Conservation (phyloP, 192 early-diverging fungal genomes). For the Backusella psychrophila region DNA sequence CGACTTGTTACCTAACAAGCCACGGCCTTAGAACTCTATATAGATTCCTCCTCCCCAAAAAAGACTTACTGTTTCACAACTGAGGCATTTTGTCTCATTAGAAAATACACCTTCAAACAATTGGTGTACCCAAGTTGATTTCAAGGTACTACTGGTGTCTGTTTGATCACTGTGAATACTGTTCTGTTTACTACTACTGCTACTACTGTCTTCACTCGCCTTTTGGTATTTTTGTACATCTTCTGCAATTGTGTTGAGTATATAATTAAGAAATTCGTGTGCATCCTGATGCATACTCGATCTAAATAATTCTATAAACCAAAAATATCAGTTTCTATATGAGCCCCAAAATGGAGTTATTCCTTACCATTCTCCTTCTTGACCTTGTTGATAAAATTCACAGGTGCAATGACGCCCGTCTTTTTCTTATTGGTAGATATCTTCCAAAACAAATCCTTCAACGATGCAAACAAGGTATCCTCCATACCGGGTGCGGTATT, state of each 20-base stretch:
- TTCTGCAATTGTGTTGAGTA: constrained; percentile 91
- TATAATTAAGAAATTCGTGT: constrained; percentile 96
- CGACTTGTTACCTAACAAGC: constrained; percentile 67
- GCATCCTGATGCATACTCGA: constrained; percentile 97
- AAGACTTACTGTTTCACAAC: constrained; percentile 81
- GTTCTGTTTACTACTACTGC: neutral
- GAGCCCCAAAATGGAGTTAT: too few species aligned
- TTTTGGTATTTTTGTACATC: constrained; percentile 68
- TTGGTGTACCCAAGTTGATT: constrained; percentile 87
- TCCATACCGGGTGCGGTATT: constrained; percentile 46
- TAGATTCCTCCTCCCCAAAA: too few species aligned
- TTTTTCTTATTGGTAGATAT: constrained; percentile 84
- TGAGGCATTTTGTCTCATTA: constrained; percentile 97
- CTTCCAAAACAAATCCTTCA: constrained; percentile 84
- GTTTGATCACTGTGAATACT: constrained; percentile 14
- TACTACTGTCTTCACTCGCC: constrained; percentile 35
- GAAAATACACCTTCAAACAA: constrained; percentile 94
- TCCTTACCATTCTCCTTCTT: constrained; percentile 88
- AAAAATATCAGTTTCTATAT: neutral
- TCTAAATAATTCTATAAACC: constrained; percentile 79
- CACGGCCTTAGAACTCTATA: too few species aligned
- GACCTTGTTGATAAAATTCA: constrained; percentile 83
- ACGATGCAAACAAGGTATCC: constrained; percentile 80
- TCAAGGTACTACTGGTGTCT: constrained; percentile 9
- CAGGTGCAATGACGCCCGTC: constrained; percentile 80